Conservation (phyloP, 805 yeast species). For the Kluyveromyces lactis region DNA sequence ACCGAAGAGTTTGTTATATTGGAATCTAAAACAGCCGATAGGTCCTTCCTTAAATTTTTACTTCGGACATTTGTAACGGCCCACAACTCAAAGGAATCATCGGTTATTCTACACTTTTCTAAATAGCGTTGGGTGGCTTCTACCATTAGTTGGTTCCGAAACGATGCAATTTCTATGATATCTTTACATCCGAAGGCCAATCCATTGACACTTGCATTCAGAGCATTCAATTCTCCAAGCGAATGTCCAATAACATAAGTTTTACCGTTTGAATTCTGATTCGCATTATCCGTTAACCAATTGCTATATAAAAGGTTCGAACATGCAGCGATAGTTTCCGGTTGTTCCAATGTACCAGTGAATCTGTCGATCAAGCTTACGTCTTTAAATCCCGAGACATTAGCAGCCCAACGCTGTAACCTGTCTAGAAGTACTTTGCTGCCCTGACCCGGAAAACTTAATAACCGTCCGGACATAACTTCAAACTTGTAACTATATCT, state of each 20-base stretch:
- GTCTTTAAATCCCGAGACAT: background rate
- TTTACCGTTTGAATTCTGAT: background rate
- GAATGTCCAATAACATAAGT: constrained; percentile 27
- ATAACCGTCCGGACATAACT: background rate
- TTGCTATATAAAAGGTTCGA: constrained; percentile 19
- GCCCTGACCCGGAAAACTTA: constrained; percentile 4
- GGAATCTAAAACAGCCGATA: constrained; percentile 12
- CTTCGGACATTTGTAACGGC: constrained; percentile 26
- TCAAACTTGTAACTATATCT: no score
- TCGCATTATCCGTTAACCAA: constrained; percentile 1
- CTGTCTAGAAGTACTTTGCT: background rate
- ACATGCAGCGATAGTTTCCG: constrained; percentile 28
- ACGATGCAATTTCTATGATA: constrained; percentile 25
- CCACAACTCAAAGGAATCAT: constrained; percentile 25
- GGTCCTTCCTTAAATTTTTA: constrained; percentile 19
- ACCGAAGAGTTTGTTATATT: background rate
- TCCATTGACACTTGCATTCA: constrained; percentile 18
- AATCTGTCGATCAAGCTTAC: background rate
- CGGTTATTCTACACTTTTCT: constrained; percentile 16
- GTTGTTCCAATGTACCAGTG: constrained; percentile 6
- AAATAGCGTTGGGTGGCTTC: constrained; percentile 22
- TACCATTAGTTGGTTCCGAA: constrained; percentile 28
- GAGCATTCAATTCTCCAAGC: constrained; percentile 28
- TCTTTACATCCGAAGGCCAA: constrained; percentile 20
- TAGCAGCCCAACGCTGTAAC: background rate